These are phyloP conservation scores for Cubamyces sp. DNA, from an alignment of 768 basidiomycete genomes.

Conservation along the genomic window DNA sequence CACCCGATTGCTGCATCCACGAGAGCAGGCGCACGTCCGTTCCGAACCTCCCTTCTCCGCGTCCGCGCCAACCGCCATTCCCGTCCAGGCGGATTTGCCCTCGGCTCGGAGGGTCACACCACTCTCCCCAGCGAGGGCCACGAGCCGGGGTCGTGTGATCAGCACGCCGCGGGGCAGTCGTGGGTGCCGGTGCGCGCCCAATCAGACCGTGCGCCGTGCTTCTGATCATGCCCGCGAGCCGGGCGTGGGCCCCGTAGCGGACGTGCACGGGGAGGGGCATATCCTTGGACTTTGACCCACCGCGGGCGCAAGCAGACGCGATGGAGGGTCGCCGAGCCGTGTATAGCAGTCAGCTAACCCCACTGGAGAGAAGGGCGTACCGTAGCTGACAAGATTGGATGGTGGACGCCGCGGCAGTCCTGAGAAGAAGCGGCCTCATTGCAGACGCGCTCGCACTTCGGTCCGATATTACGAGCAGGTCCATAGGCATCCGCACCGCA, in stretches of 20 bases:
- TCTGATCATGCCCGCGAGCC: conserved; percentile 17
- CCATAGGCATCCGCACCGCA: conserved; percentile 14
- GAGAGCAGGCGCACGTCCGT: conserved; percentile 17
- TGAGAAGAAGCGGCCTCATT: conserved; percentile 20
- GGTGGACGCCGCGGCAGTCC: conserved; percentile 5
- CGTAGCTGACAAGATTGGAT: neutral
- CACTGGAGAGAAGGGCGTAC: neutral
- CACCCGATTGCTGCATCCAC: conserved; percentile 6
- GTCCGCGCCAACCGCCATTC: conserved; percentile 4
- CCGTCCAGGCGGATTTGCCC: conserved; percentile 8
- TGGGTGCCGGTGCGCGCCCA: conserved; percentile 18
- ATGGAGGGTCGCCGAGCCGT: conserved; percentile 2
- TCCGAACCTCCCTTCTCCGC: conserved; percentile 14
- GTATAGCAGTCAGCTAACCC: neutral
- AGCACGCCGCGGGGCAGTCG: conserved; percentile 7
- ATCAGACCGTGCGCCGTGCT: conserved; percentile 15
- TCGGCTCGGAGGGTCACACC: conserved; percentile 3
- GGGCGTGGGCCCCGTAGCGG: neutral
- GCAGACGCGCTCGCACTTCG: conserved; percentile 17
- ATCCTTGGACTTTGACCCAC: neutral
- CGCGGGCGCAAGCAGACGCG: neutral
- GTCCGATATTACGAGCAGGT: conserved; percentile 16
- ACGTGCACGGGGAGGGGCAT: neutral
- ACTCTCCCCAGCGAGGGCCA: conserved; percentile 7
- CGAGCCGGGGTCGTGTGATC: conserved; percentile 27